phyloP scores from a whole-genome alignment of 495 filamentous ascomycete species.

The Chaetomium tenue region DNA sequence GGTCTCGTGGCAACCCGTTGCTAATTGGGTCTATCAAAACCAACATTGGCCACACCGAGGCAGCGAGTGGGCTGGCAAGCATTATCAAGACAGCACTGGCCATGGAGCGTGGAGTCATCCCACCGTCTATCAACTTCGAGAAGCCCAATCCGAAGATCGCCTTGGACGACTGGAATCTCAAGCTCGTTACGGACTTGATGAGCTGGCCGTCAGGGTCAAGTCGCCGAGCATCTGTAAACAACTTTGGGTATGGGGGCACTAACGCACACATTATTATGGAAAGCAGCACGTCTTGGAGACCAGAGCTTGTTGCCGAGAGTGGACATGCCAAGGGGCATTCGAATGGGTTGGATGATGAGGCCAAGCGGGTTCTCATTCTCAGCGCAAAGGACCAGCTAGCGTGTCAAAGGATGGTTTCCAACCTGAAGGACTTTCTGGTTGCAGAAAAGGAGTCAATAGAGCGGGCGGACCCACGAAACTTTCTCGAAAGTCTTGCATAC shows the following conservation, averaged over 20 bases:
- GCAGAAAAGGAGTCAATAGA: too few species aligned
- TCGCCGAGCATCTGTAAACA: slow-evolving; percentile 35
- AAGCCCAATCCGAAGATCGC: slow-evolving; percentile 41
- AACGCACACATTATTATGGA: slow-evolving; percentile 46
- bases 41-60: slow-evolving; percentile 58
- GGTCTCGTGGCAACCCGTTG: background rate
- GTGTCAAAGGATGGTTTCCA: too few species aligned
- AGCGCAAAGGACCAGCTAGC: too few species aligned
- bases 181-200: slow-evolving; percentile 27
- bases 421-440: too few species aligned
- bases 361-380: too few species aligned
- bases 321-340: too few species aligned
- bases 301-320: too few species aligned
- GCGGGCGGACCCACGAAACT: too few species aligned
- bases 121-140: slow-evolving; percentile 45
- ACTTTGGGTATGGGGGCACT: slow-evolving; percentile 47
- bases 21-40: slow-evolving; percentile 43
- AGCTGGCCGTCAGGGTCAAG: slow-evolving; percentile 14
- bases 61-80: slow-evolving; percentile 49
- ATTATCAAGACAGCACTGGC: slow-evolving; percentile 56
- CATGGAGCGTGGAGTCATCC: slow-evolving; percentile 50
- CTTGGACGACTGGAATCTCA: slow-evolving; percentile 42
- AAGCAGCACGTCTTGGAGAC: too few species aligned
- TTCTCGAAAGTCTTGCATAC: too few species aligned
- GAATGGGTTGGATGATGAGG: too few species aligned